phyloP scores from a whole-genome alignment of 306 rosid species.

The Inga laurina region DNA sequence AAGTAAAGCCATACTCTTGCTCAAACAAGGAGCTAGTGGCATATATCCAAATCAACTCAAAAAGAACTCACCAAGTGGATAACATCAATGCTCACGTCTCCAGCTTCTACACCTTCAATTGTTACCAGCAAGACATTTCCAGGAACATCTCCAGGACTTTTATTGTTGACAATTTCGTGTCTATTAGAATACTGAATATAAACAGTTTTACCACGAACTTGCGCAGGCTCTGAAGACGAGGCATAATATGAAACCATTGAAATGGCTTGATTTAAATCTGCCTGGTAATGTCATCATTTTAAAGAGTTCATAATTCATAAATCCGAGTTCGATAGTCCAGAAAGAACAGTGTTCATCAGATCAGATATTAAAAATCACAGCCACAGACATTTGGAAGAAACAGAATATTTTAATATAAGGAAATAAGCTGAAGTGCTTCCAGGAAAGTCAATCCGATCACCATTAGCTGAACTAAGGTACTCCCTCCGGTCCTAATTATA shows the following conservation, averaged over 20 bases:
- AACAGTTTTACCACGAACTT: constrained; percentile 87
- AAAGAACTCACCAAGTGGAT: constrained; percentile 75
- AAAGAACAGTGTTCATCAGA: constrained; percentile 8
- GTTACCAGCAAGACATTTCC: constrained; percentile 93
- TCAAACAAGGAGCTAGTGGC: constrained; percentile 21
- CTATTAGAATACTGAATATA: constrained; percentile 93
- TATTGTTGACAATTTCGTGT: constrained; percentile 90
- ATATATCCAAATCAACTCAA: constrained; percentile 16
- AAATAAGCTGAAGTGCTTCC: not conserved
- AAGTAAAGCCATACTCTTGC: not conserved
- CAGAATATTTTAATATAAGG: not conserved
- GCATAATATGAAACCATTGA: constrained; percentile 93
- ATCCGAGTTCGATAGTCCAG: not conserved
- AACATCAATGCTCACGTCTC: constrained; percentile 93
- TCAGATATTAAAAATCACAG: constrained; percentile 17
- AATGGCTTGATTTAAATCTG: constrained; percentile 86
- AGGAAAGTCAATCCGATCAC: not conserved
- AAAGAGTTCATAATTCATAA: constrained; percentile 22
- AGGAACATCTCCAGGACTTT: constrained; percentile 92
- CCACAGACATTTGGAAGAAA: not conserved
- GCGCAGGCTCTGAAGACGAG: constrained; percentile 92
- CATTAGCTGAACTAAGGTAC: not conserved
- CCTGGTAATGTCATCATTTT: constrained; percentile 50
- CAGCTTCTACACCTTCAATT: constrained; percentile 92
- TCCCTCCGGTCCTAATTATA: no score